Base-by-base conservation (phyloP, 1,284 basidiomycete genomes). In the Cutaneotrichosporon spelunceum region DNA sequence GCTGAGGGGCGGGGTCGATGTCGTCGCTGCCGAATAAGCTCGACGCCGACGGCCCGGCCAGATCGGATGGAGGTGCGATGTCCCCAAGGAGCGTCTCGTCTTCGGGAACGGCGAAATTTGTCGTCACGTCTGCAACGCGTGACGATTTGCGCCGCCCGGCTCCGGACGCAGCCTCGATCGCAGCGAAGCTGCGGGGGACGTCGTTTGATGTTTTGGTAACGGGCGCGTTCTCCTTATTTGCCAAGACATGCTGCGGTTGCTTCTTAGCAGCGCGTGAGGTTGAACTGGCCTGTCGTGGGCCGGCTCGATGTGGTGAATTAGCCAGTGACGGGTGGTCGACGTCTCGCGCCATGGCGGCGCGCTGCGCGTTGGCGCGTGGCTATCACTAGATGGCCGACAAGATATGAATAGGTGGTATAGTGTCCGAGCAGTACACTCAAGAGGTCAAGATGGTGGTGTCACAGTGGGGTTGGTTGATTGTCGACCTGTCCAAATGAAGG, bases 81-180 rank as follows among this genome's bases (percentile, higher is more conserved):
- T 63, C 56, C 33, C 49, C 33, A 26, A 66, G 47, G 53, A 53
- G 52, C 4, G 64, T 66, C 34, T 62, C 61, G 27, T 65, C 61
- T 19, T 33, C n/a, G 39, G 53, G 27, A 16, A 26, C 13, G 11
- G 42, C 42, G 29, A 45, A 47, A 30, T 29, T 45, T 29, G 55
- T 56, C 10, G 55, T 56, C 5, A 39, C 23, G 23, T 53, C 52
- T 24, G 52, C 33, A 8, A 16, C 27, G 26, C 16, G 45, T 21
- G 44, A 21, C n/a, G 45, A 47, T 24, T 47, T 47, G 45, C 45
- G 45, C 45, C 45, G 45, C 11, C 13, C 45, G 13, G 45, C 45
- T 27, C 27, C 48, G 24, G 27, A 13, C 8, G 48, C 48, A n/a
- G 45, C 45, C 26, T 50, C 48, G 24, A 50, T 26, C 19, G 48